Percentiles rank a stretch among this genome's conserved stretches.
Evolutionary conservation across 495 filamentous ascomycete species (phyloP).

Genomic region (Pyrenula aspistea): DNA sequence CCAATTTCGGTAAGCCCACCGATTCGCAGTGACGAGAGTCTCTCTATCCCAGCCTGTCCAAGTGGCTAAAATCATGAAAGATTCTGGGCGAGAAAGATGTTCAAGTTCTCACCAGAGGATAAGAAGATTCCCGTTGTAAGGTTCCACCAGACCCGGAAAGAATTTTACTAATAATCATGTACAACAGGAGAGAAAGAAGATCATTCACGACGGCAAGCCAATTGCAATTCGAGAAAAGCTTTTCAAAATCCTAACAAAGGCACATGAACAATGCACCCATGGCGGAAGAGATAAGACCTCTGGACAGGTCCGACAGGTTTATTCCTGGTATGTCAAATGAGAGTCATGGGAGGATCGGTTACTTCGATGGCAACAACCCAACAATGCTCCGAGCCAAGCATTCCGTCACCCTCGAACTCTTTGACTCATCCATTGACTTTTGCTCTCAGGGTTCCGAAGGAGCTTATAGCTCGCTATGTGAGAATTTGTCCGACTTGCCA

Average conservation of each 20-base stretch:
- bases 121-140: conserved; percentile 22
- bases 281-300: conserved; percentile 51
- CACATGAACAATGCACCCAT: conserved; percentile 45
- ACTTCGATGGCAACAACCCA: too few relatives aligned
- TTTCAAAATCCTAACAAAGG: conserved; percentile 42
- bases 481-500: conserved; percentile 43
- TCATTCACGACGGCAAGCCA: conserved; percentile 47
- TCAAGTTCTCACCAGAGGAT: conserved; percentile 33
- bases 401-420: too few relatives aligned
- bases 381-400: too few relatives aligned
- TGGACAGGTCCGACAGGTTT: conserved; percentile 41
- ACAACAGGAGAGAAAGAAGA: conserved; percentile 28
- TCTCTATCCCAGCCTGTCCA: background rate
- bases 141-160: background rate
- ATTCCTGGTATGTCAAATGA: conserved; percentile 37
- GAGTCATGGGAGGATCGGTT: conserved; percentile 5
- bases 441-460: conserved; percentile 40
- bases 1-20: conserved; percentile 34
- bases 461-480: conserved; percentile 45
- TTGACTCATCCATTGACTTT: background rate
- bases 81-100: conserved; percentile 54
- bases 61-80: conserved; percentile 12
- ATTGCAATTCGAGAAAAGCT: conserved; percentile 47
- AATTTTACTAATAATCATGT: background rate
- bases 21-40: conserved; percentile 1